Percentiles rank a stretch among this genome's conserved stretches.
These are phyloP conservation scores for Raphanus raphanistrum DNA, from an alignment of 345 rosid genomes.

Conservation along the genomic window DNA sequence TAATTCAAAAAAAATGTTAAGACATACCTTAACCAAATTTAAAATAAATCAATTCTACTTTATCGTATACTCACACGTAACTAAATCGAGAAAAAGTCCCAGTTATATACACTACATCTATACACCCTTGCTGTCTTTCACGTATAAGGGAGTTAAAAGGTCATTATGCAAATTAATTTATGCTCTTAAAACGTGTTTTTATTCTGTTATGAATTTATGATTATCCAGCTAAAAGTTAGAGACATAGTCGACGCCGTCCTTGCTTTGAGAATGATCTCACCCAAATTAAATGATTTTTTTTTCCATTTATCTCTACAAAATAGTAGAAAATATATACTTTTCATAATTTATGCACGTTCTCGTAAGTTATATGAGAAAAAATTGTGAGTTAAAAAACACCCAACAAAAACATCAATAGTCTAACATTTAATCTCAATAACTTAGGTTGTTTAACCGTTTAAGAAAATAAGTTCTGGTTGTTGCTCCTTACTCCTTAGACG, in stretches of 20 bases:
- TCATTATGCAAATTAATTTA: not conserved
- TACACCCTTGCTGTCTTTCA: not conserved
- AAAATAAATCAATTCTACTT: not conserved
- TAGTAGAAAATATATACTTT: not conserved
- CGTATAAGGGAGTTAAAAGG: not conserved
- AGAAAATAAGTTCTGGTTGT: not conserved
- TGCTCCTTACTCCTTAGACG: not conserved
- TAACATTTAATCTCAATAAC: not conserved
- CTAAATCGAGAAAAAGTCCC: not conserved
- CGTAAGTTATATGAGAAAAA: not conserved
- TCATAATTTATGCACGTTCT: not conserved
- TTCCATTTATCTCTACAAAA: not conserved
- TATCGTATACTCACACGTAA: not conserved
- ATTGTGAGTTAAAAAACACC: not conserved
- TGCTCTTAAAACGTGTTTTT: slow-evolving; percentile 1
- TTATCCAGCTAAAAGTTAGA: not conserved
- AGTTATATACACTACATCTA: not conserved
- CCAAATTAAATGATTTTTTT: not conserved
- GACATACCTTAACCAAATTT: not conserved
- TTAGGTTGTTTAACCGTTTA: not conserved
- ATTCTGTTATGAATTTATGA: not conserved
- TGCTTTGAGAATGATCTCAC: slow-evolving; percentile 3
- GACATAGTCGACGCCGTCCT: slow-evolving; percentile 2
- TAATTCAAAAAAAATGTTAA: not conserved
- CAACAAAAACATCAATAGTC: not conserved